Evolutionary conservation across 1,139 yeast species (phyloP).

Genomic region (Taiozyma sp.): DNA sequence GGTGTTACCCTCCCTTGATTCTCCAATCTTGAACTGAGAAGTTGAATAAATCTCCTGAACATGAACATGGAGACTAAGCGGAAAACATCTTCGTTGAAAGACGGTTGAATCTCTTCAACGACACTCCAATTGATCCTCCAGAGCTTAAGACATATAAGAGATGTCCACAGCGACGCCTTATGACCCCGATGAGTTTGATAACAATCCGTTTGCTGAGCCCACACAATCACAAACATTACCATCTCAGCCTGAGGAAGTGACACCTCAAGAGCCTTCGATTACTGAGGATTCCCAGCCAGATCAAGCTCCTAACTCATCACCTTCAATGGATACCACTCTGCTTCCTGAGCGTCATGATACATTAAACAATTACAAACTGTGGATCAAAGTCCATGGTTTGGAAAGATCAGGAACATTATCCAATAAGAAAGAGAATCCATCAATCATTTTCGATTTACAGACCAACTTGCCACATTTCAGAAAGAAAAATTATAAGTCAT

Average conservation of each 20-base stretch:
- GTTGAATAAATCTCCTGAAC: neutral
- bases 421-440: constrained; percentile 34
- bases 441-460: constrained; percentile 31
- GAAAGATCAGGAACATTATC: constrained; percentile 31
- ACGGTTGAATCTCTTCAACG: neutral
- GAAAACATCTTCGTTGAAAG: neutral
- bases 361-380: constrained; percentile 20
- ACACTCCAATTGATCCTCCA: neutral
- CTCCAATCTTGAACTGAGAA: neutral
- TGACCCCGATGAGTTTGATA: constrained; percentile 64
- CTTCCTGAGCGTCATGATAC: constrained; percentile 23
- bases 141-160: neutral
- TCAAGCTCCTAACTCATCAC: neutral
- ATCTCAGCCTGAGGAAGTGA: neutral
- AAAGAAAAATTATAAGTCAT: constrained; percentile 62
- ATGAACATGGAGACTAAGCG: neutral
- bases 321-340: constrained; percentile 5
- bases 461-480: constrained; percentile 74
- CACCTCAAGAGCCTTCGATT: constrained; percentile 1
- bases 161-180: constrained; percentile 57
- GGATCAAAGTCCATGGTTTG: constrained; percentile 29
- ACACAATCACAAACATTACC: constrained; percentile 1
- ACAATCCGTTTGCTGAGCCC: constrained; percentile 54
- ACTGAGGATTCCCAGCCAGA: neutral
- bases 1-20: neutral